Evolutionary conservation across 2,329 filamentous ascomycete genomes (phyloP).

Genomic region (Lachnellula subtilissima): DNA sequence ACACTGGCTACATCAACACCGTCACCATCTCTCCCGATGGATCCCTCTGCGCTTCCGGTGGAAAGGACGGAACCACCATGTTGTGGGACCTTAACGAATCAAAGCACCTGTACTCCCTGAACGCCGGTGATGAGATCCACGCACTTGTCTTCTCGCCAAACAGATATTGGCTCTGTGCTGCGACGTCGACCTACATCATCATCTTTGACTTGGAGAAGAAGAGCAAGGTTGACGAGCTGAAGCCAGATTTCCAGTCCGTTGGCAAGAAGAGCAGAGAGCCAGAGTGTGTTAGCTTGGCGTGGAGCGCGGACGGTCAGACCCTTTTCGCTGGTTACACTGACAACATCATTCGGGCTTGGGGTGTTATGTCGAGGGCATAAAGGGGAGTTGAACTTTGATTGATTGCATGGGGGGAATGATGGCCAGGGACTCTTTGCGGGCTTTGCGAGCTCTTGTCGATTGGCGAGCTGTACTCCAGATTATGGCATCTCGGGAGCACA

Average conservation of each 20-base stretch:
- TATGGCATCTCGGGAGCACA: constrained; percentile 30
- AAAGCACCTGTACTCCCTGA: constrained; percentile 99
- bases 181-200: constrained; percentile 96
- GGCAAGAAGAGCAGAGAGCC: constrained; percentile 99
- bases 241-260: constrained; percentile 92
- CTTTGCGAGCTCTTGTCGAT: constrained; percentile 28
- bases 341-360: constrained; percentile 98
- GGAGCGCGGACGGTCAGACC: constrained; percentile 97
- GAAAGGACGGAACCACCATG: constrained; percentile 99
- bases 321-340: constrained; percentile 99
- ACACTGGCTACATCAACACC: constrained; percentile 99
- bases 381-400: constrained; percentile 18
- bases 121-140: constrained; percentile 99
- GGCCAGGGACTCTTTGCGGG: constrained; percentile 29
- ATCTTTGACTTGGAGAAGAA: constrained; percentile 99
- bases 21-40: constrained; percentile 99
- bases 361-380: constrained; percentile 92
- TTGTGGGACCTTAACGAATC: constrained; percentile 99
- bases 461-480: constrained; percentile 31
- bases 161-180: constrained; percentile 99
- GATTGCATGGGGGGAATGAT: constrained; percentile 25
- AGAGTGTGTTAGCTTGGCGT: constrained; percentile 95
- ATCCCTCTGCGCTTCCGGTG: constrained; percentile 96
- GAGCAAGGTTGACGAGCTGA: constrained; percentile 99
- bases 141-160: constrained; percentile 99